phyloP scores from a whole-genome alignment of 345 rosid species.

The Sisymbrium altissimum region DNA sequence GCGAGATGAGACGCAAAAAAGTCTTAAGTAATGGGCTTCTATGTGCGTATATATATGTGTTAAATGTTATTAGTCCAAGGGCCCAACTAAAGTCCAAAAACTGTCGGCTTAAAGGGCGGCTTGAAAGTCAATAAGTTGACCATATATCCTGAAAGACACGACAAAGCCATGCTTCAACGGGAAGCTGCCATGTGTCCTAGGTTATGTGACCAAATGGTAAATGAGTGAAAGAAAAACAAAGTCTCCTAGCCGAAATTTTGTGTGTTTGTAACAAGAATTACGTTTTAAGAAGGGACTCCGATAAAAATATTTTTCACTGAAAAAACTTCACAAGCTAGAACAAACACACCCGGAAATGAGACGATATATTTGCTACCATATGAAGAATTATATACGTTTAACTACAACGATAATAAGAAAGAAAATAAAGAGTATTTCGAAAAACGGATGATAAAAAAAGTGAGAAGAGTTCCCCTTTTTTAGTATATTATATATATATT shows the following conservation, averaged over 20 bases:
- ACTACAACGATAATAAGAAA: neutral
- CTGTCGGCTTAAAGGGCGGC: neutral
- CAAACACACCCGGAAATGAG: neutral
- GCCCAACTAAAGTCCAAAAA: slow-evolving; percentile 20
- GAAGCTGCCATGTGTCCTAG: slow-evolving; percentile 32
- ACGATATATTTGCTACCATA: slow-evolving; percentile 2
- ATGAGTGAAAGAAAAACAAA: neutral
- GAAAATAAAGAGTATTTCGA: neutral
- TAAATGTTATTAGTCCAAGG: neutral
- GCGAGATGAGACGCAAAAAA: neutral
- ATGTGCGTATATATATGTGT: neutral
- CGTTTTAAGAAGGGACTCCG: neutral
- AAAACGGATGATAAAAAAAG: slow-evolving; percentile 12
- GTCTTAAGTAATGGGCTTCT: neutral
- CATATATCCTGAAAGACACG: slow-evolving; percentile 28
- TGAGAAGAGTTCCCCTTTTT: neutral
- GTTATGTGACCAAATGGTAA: neutral
- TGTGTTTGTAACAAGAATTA: neutral
- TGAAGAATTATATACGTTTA: neutral
- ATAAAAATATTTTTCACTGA: neutral
- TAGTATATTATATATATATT: neutral
- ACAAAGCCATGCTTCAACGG: slow-evolving; percentile 27
- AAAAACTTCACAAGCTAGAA: neutral
- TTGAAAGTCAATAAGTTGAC: slow-evolving; percentile 29
- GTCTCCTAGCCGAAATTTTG: neutral